A percentile compares a stretch with the other conserved stretches of the same genome.
phyloP scores from a whole-genome alignment of 1,284 basidiomycete genomes.

The Trichosporon ovoides region DNA sequence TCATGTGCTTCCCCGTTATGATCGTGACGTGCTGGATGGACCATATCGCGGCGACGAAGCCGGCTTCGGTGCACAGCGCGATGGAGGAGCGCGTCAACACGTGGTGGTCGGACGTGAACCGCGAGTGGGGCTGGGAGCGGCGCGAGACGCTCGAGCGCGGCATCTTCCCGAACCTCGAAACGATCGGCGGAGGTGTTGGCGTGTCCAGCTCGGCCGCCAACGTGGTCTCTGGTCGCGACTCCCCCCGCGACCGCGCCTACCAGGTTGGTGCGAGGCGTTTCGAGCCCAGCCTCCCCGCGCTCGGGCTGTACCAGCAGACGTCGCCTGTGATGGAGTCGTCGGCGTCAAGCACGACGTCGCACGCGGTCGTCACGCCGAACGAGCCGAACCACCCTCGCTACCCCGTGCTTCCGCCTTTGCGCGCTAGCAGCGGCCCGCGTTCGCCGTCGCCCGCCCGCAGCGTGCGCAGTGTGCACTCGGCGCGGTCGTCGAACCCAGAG shows the following conservation, averaged over 20 bases:
- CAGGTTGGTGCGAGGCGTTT: neutral
- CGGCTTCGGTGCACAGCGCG: conserved; percentile 20
- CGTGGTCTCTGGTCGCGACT: neutral
- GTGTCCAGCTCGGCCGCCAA: neutral
- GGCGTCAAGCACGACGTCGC: conserved; percentile 9
- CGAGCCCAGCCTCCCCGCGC: neutral
- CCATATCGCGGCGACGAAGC: conserved; percentile 28
- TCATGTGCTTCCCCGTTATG: conserved; percentile 41
- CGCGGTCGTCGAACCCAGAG: conserved; percentile 3
- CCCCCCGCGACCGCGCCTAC: neutral
- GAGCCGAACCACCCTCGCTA: conserved; percentile 13
- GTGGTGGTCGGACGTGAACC: conserved; percentile 39
- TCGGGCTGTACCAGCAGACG: conserved; percentile 5
- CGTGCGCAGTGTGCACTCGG: neutral
- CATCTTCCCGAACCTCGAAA: conserved; percentile 21
- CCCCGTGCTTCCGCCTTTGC: conserved; percentile 26
- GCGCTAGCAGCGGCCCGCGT: conserved; percentile 18
- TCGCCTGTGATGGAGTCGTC: conserved; percentile 12
- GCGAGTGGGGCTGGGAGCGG: conserved; percentile 40
- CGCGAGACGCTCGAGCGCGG: conserved; percentile 27
- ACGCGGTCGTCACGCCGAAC: conserved; percentile 9
- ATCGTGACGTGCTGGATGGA: conserved; percentile 42
- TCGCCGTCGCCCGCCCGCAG: conserved; percentile 12
- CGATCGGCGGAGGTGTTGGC: neutral
- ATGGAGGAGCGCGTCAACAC: conserved; percentile 33